Base-by-base conservation (phyloP, 1,139 yeast species). In the Trichomonascaceae sp. region DNA sequence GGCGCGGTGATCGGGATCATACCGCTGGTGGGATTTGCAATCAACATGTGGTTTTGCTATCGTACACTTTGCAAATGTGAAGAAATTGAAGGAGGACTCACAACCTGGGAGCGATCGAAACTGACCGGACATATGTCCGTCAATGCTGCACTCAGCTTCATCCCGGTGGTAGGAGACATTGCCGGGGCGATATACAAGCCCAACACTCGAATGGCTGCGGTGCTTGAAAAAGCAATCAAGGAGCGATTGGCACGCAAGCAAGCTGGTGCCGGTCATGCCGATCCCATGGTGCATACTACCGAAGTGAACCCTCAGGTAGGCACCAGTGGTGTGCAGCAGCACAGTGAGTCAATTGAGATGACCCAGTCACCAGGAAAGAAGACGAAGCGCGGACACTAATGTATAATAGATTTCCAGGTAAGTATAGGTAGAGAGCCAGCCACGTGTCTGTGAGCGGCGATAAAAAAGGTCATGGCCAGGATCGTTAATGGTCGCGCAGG, bases 111-210 rank as follows among this genome's bases (percentile, higher is more conserved):
- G 20, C 62, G 64, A 36, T 58, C 65, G 35, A 57, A 62, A 40
- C 76, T 81, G 79, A 49, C 71, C 45, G 58, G 66, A 22, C 80
- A 81, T 46, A 67, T 79, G 9, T 52, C 62, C 11, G 50, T 78
- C 34, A 93, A 81, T 52, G 79, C 78, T 47, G 65, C 66, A 1
- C 58, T 81, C 34, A 85, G 89, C 0, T 57, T 81, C 46, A 69
- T 78, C 29, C 93, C 93, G 1, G 41, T 80, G 27, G 71, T 80
- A 13, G 93, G 93, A 8, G 81, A 72, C 45, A 55, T 78, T 30
- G 64, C 76, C 36, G 74, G 73, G 41, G 72, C 81, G 17, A 60
- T 75, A 35, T 81, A 77, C 58, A 76, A 79, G 58, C 74, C 85
- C 36, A 79, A 79, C 46, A 76, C 82, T 22, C 59, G 93, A 40